A percentile compares a stretch with the other conserved stretches of the same genome.
phyloP scores from a whole-genome alignment of 495 filamentous ascomycete species.

The Hypoxylon subgilvum region DNA sequence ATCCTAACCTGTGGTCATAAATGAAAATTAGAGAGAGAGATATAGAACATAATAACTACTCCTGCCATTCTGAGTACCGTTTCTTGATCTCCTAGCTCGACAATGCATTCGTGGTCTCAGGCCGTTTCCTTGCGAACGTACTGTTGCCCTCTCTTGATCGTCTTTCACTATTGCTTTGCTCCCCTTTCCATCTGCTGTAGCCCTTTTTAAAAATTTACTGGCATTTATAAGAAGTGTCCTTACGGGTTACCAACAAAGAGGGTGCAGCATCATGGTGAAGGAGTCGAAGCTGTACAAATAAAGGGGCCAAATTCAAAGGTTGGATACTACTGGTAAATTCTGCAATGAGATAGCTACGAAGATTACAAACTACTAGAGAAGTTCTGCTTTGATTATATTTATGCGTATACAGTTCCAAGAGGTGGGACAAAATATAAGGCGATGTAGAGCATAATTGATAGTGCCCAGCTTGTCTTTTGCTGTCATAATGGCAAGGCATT shows the following conservation, averaged over 20 bases:
- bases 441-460: constrained; percentile 59
- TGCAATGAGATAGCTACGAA: constrained; percentile 64
- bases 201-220: constrained; percentile 46
- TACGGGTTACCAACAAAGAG: constrained; percentile 60
- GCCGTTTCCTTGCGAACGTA: no score
- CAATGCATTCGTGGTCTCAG: no score
- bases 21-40: no score
- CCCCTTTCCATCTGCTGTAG: no score
- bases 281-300: constrained; percentile 64
- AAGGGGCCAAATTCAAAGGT: constrained; percentile 50
- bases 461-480: constrained; percentile 46
- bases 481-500: background rate
- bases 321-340: constrained; percentile 57
- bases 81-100: no score
- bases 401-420: constrained; percentile 59
- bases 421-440: no score
- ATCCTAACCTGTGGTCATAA: no score
- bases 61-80: no score
- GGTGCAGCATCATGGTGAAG: constrained; percentile 61
- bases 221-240: constrained; percentile 56
- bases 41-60: no score
- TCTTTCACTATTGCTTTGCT: no score
- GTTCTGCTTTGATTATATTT: background rate
- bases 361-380: constrained; percentile 36
- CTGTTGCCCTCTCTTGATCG: no score